Base-by-base conservation (phyloP, 768 basidiomycete genomes). In the Pleurotus salmoneostramineus region DNA sequence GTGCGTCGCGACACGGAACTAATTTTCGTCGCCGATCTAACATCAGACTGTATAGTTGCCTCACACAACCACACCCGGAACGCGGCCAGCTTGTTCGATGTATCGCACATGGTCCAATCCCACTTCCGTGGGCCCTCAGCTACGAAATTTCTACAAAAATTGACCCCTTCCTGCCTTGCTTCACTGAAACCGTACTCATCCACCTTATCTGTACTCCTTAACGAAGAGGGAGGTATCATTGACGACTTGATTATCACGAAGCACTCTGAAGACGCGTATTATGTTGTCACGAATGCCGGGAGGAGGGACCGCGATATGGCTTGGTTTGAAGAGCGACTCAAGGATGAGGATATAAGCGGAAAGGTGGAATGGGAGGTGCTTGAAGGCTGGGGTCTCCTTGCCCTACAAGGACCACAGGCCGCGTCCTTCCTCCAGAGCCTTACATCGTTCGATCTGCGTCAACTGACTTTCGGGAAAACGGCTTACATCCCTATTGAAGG, bases 101-200 rank as follows among this genome's bases (percentile, higher is more conserved):
- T 99, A 31, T 93, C 93, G 17, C 97, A 99, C 72, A 99, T 99
- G 96, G 91, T 98, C 12, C 96, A 98, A 70, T 84, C 86, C 35
- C 89, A 85, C 63, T 94, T 96, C 77, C 85, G 84, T 27, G 96
- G 95, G 3, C 76, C 84, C 31, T 85, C 88, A 6, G 85, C 84
- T 0, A 86, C 88, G 1, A 78, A 77, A 6, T 98, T 98, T 76
- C 82, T 98, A 44, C 88, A 92, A 76, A 89, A 87, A 81, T 78
- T 99, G 40, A 93, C 91, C 0, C 97, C 96, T 0, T 93, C 94
- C 0, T 89, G 91, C 4, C 77, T 95, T 7, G 69, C 78, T 2
- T 66, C 83, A 5, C 81, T 95, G n/a, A 63, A 75, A 8, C 82
- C 88, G 0, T 94, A 88, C 67, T 72, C 83, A 1, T 93, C 93